Percentiles rank a stretch among this genome's conserved stretches.
phyloP scores from a whole-genome alignment of 139 green algal species.

The Volvox africanus region DNA sequence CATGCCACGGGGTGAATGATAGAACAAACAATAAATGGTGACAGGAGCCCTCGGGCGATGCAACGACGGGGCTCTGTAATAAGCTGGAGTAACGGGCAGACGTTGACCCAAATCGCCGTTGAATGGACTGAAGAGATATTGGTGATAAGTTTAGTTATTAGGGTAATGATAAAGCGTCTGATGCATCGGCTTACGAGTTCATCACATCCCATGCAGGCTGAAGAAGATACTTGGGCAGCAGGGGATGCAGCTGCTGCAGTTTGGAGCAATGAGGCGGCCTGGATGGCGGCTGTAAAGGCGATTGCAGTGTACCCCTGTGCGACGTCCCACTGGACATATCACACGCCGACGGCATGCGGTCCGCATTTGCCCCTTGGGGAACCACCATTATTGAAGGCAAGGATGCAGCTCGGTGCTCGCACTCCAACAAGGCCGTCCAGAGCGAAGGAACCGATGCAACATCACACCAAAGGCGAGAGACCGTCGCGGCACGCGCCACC shows the following conservation, averaged over 20 bases:
- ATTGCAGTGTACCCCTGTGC: too few relatives aligned
- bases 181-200: not conserved
- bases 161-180: not conserved
- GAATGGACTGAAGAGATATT: too few relatives aligned
- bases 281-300: too few relatives aligned
- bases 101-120: too few relatives aligned
- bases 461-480: slow-evolving; percentile 15
- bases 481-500: slow-evolving; percentile 1
- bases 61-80: too few relatives aligned
- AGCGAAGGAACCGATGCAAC: not conserved
- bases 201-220: slow-evolving; percentile 1
- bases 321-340: too few relatives aligned
- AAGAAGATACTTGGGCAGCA: not conserved
- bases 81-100: too few relatives aligned
- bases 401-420: not conserved
- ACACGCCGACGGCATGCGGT: not conserved
- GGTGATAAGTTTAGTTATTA: too few relatives aligned
- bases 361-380: not conserved
- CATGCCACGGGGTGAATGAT: too few relatives aligned
- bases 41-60: too few relatives aligned
- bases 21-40: too few relatives aligned
- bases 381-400: not conserved
- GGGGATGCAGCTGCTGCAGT: not conserved
- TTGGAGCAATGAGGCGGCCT: too few relatives aligned
- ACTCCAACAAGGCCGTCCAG: not conserved